Evolutionary conservation across 2,329 filamentous ascomycete species (phyloP), one percentile per base, ranked within the genome.

Genomic region (Blumeria hordei): DNA sequence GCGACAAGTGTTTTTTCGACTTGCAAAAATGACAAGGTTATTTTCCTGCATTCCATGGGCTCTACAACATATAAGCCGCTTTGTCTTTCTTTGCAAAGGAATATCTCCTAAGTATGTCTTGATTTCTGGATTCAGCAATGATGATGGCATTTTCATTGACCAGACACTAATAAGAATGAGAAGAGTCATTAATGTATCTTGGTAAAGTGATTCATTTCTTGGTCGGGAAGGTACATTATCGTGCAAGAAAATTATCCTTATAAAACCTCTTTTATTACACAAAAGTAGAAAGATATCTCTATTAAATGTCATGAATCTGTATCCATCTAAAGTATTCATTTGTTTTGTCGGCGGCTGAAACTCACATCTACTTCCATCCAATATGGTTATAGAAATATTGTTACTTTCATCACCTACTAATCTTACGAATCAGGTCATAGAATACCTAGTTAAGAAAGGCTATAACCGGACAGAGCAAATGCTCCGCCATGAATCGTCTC

Each of bases 371-470:
- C 21, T 47, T 28, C 10, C 16, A 1, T 18, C 10, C 44, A 11
- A 16, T 3, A 16, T 18, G 44, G 14, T 10, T 14, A 18, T 12
- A 3, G 16, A 16, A 16, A 3, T 16, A 11, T 11, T 18, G 6
- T 16, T 3, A 28, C 16, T 51, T 51, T 34, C 10, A 34, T 14
- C 49, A 11, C 10, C 16, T 12, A 16, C 6, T 7, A 10, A 9
- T 28, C 16, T 9, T 18, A 21, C 18, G 6, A 39, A 28, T 37
- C 63, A 84, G 80, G 81, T 98, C 3, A 88, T 94, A 8, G 92
- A 98, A 62, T 98, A 98, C 67, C 74, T 98, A 0, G 78, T 88
- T 2, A 98, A 98, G 67, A 88, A 95, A 61, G 92, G 92, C 0
- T 98, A 95, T 68, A 88, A 81, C 55, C 77, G 84, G 28, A 96